Evolutionary conservation across 2,329 filamentous ascomycete genomes (phyloP).

Genomic region (Neurospora sp.): DNA sequence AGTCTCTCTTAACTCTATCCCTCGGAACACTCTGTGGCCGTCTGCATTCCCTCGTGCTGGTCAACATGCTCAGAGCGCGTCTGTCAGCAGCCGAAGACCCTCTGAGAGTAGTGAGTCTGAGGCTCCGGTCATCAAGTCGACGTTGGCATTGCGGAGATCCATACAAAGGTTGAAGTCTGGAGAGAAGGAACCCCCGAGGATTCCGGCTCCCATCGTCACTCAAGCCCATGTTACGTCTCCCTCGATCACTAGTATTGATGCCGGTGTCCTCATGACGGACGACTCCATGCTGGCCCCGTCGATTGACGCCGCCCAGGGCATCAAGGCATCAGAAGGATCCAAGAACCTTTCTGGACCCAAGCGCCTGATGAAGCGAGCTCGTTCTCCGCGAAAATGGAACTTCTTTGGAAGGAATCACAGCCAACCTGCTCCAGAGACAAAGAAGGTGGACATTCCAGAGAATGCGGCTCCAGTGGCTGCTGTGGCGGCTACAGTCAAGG

Average conservation of each 20-base stretch:
- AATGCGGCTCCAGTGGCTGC: slow-evolving; percentile 20
- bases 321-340: slow-evolving; percentile 17
- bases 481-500: slow-evolving; percentile 34
- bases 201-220: slow-evolving; percentile 45
- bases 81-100: slow-evolving; percentile 29
- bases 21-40: slow-evolving; percentile 40
- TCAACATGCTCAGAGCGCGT: slow-evolving; percentile 13
- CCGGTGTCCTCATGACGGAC: slow-evolving; percentile 42
- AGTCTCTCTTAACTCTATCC: slow-evolving; percentile 28
- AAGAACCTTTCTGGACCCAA: slow-evolving; percentile 26
- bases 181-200: slow-evolving; percentile 30
- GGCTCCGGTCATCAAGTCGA: slow-evolving; percentile 35
- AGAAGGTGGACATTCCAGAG: slow-evolving; percentile 27
- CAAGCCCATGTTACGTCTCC: slow-evolving; percentile 29
- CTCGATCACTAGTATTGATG: slow-evolving; percentile 46
- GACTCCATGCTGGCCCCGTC: slow-evolving; percentile 39
- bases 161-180: slow-evolving; percentile 39
- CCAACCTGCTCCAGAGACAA: slow-evolving; percentile 24
- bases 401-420: slow-evolving; percentile 48
- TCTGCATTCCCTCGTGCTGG: slow-evolving; percentile 38
- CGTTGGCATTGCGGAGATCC: slow-evolving; percentile 45
- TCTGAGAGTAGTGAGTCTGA: slow-evolving; percentile 50
- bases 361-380: slow-evolving; percentile 45
- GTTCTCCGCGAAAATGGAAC: slow-evolving; percentile 53
- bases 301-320: slow-evolving; percentile 24